Base-by-base conservation (phyloP, 495 filamentous ascomycete species). In the Antarctomyces pellizariae region DNA sequence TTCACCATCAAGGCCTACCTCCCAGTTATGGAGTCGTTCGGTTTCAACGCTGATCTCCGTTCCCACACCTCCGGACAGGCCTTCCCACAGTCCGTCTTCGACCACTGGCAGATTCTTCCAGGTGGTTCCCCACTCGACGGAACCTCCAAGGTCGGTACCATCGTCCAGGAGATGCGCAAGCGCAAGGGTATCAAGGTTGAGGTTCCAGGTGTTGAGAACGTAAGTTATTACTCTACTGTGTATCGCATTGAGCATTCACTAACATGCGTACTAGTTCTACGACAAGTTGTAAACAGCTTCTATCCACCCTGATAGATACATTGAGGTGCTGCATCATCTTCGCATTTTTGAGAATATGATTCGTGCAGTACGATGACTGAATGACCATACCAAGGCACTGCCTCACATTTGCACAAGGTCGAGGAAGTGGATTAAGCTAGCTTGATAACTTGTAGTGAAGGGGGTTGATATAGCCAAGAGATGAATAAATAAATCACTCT, bases 1-100 rank as follows among this genome's bases (percentile, higher is more conserved):
- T 95, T 95, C 75, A 95, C 72, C 56, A 74, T 99, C 66, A 95
- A 95, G 73, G 82, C 86, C 36, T 99, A 93, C 63, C 63, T 99
- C 32, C 86, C 86, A 52, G 80, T 95, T 69, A 84, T 90, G 64
- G 86, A 99, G 68, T 99, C 86, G 7, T 99, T 99, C 70, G 89
- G 86, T 57, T 97, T 97, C 75, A 86, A 82, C 50, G 75, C 66
- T 52, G 86, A 95, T 66, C 80, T 99, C 43, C 84, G 86, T 48
- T 67, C 68, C 39, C 64, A 66, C 50, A 99, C 86, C 36, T 76
- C 74, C 53, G 86, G 86, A 43, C 86, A 95, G 64, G 86, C 86
- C 36, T 99, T 99, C 80, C 86, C 86, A 42, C 84, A 93, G 62
- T 71, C 65, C 34, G 80, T 99, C 44, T 95, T 99, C 64, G 83